Conservation (phyloP, 768 basidiomycete species). For the Coprinellus micaceus region DNA sequence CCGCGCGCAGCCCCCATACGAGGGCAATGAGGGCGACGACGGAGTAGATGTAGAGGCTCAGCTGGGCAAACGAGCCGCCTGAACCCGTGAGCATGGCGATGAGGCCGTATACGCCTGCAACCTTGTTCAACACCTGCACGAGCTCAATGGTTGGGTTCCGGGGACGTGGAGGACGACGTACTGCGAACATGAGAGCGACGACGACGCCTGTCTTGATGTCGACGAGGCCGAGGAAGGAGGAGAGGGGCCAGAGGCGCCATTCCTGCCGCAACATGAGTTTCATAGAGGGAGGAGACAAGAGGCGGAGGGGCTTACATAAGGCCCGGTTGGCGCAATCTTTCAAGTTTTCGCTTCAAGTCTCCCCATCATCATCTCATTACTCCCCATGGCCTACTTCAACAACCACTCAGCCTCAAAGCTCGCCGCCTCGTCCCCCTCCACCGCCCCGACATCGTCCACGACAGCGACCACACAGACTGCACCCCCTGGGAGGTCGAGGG, state of each 20-base stretch:
- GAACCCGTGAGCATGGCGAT: conserved; percentile 87
- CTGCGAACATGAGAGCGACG: conserved; percentile 84
- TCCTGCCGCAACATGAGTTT: conserved; percentile 78
- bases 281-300: conserved; percentile 41
- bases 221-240: conserved; percentile 80
- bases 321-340: conserved; percentile 10
- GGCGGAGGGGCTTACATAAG: conserved; percentile 28
- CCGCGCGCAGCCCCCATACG: conserved; percentile 83
- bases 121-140: conserved; percentile 86
- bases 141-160: conserved; percentile 1
- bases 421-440: conserved; percentile 42
- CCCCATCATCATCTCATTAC: conserved; percentile 14
- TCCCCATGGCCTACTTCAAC: conserved; percentile 77
- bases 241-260: conserved; percentile 79
- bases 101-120: conserved; percentile 94
- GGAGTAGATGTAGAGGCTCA: conserved; percentile 93
- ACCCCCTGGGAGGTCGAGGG: background rate
- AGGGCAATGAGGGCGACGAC: conserved; percentile 75
- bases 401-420: conserved; percentile 78
- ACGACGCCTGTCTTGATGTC: conserved; percentile 94
- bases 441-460: conserved; percentile 14
- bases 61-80: conserved; percentile 89
- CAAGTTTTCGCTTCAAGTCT: conserved; percentile 16
- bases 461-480: conserved; percentile 15
- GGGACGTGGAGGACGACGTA: conserved; percentile 36